Conservation (phyloP, 1,284 basidiomycete genomes). For the Vanrija sp. region DNA sequence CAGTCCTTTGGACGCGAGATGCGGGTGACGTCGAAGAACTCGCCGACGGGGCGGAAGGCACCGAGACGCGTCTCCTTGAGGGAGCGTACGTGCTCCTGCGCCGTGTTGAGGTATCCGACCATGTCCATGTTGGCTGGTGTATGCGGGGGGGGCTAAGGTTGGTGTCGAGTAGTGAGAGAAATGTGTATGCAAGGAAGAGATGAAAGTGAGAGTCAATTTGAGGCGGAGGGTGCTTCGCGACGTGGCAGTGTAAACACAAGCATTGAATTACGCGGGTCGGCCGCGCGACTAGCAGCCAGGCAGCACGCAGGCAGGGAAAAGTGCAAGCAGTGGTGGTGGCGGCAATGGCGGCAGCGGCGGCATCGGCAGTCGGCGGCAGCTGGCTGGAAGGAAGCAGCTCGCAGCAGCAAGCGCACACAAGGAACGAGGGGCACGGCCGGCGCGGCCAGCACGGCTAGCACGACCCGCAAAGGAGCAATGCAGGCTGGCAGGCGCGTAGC, state of each 20-base stretch:
- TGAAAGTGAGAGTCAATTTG: not conserved
- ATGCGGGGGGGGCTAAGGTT: not conserved
- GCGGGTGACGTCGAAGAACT: slow-evolving; percentile 81
- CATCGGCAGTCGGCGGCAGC: no score
- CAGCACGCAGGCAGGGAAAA: no score
- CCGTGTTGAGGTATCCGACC: slow-evolving; percentile 52
- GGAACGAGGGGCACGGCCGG: no score
- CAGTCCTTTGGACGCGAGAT: slow-evolving; percentile 67
- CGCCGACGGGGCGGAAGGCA: slow-evolving; percentile 68
- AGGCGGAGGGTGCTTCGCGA: not conserved
- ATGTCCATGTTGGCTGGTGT: slow-evolving; percentile 33
- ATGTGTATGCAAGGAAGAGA: not conserved
- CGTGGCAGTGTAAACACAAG: not conserved
- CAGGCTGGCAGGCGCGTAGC: no score
- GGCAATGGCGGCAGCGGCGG: no score
- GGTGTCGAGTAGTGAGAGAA: slow-evolving; percentile 1
- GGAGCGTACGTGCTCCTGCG: slow-evolving; percentile 66
- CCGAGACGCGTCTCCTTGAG: slow-evolving; percentile 81
- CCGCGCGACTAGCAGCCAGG: no score
- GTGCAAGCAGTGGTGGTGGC: no score
- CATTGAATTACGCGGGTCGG: not conserved
- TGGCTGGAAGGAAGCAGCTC: no score
- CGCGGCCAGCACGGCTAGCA: no score
- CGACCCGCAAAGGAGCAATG: no score
- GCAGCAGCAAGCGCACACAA: no score